A percentile compares a stretch with the other conserved stretches of the same genome.
Evolutionary conservation across 2,329 filamentous ascomycete genomes (phyloP).

Genomic region (Phialophora macrospora): DNA sequence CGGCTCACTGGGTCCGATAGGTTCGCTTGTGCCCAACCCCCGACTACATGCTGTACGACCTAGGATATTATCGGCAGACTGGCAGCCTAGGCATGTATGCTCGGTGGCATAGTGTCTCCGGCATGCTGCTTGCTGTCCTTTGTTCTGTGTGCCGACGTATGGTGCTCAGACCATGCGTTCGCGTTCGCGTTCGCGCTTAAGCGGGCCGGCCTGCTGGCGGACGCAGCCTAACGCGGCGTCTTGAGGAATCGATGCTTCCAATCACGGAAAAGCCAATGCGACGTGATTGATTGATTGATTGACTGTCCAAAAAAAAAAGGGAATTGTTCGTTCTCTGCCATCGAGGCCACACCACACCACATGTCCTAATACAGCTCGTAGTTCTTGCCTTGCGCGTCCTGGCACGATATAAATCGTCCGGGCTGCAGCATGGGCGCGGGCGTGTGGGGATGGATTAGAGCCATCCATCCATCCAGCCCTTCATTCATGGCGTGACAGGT

Average conservation of each 20-base stretch:
- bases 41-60: not conserved
- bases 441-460: not conserved
- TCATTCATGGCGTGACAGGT: constrained; percentile 17
- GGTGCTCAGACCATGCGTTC: not conserved
- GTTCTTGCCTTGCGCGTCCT: not conserved
- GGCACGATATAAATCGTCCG: not conserved
- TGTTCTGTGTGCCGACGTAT: no score
- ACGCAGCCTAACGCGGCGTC: not conserved
- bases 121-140: not conserved
- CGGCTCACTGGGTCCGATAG: not conserved
- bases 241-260: not conserved
- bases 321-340: no score
- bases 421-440: not conserved
- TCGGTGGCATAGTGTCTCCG: not conserved
- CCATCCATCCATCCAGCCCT: not conserved
- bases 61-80: not conserved
- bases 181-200: not conserved
- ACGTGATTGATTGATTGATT: not conserved
- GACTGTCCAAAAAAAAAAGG: no score
- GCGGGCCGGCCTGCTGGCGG: no score
- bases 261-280: not conserved
- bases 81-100: not conserved
- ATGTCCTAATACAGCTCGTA: no score
- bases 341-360: no score
- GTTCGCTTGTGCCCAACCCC: not conserved